These are phyloP conservation scores for Thymus quinquecostatus DNA, from an alignment of 257 asterid genomes.

Conservation along the genomic window DNA sequence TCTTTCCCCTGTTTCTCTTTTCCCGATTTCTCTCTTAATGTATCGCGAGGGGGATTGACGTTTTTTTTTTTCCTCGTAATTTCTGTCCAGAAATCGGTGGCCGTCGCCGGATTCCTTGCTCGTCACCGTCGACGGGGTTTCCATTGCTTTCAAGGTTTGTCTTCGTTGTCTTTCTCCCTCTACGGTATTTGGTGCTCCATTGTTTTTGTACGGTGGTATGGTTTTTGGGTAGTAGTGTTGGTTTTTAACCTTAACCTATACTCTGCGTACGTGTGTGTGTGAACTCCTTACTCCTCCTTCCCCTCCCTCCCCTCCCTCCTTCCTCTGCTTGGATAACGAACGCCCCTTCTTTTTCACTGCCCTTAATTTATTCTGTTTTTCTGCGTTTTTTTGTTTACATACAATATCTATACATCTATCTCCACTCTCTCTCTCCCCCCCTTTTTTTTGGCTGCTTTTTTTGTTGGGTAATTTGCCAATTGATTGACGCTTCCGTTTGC, in stretches of 20 bases:
- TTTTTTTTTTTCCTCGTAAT: no score
- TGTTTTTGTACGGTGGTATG: background rate
- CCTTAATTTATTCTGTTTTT: conserved; percentile 10
- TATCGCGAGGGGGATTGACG: no score
- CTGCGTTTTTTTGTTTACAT: background rate
- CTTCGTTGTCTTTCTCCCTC: no score
- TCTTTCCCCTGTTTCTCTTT: no score
- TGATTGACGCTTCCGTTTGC: conserved; percentile 31
- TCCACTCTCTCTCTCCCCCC: background rate
- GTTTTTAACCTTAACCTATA: conserved; percentile 13
- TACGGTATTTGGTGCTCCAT: conserved; percentile 19
- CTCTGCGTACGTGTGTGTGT: background rate
- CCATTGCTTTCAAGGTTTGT: no score
- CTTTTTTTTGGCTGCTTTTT: background rate
- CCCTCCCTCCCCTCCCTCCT: background rate
- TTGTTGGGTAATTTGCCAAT: conserved; percentile 15
- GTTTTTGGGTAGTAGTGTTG: background rate
- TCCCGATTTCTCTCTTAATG: no score
- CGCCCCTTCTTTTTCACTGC: conserved; percentile 25
- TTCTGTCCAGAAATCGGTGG: no score
- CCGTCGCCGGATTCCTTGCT: no score
- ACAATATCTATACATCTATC: background rate
- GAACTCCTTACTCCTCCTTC: no score
- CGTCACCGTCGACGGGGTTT: no score
- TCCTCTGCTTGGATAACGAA: conserved; percentile 40